Conservation (phyloP, 768 basidiomycete genomes). For the Clitopilus passeckerianus region DNA sequence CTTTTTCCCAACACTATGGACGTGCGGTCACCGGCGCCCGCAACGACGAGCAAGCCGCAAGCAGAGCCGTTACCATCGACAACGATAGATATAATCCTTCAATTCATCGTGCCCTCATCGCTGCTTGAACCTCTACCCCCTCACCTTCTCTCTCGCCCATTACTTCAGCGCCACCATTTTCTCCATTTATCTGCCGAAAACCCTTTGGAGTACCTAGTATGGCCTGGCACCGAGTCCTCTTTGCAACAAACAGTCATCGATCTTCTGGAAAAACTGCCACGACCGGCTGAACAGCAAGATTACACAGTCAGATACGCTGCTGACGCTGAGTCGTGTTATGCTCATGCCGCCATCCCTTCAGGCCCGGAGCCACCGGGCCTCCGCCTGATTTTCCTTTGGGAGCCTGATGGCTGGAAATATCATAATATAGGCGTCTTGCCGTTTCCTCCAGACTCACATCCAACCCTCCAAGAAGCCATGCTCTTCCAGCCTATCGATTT, state of each 20-base stretch:
- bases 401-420: constrained; percentile 58
- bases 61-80: constrained; percentile 14
- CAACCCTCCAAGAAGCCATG: constrained; percentile 23
- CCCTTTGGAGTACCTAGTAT: constrained; percentile 56
- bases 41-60: neutral
- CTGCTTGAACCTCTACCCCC: constrained; percentile 49
- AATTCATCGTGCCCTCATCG: constrained; percentile 52
- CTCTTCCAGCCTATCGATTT: constrained; percentile 24
- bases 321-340: constrained; percentile 49
- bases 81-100: constrained; percentile 43
- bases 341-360: constrained; percentile 49
- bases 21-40: neutral
- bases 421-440: constrained; percentile 69
- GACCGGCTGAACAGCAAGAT: constrained; percentile 34
- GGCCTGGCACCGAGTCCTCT: constrained; percentile 43
- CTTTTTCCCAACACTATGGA: neutral
- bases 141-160: constrained; percentile 53
- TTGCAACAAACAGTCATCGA: constrained; percentile 24
- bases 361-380: constrained; percentile 24
- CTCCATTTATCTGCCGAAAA: constrained; percentile 48
- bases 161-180: constrained; percentile 63
- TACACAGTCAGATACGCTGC: constrained; percentile 28
- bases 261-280: constrained; percentile 36
- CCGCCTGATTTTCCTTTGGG: constrained; percentile 69
- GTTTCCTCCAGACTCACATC: constrained; percentile 44